A percentile compares a stretch with the other conserved stretches of the same genome.
These are phyloP conservation scores for Epichloe uncinata DNA, from an alignment of 2,329 filamentous ascomycete genomes.

Conservation along the genomic window DNA sequence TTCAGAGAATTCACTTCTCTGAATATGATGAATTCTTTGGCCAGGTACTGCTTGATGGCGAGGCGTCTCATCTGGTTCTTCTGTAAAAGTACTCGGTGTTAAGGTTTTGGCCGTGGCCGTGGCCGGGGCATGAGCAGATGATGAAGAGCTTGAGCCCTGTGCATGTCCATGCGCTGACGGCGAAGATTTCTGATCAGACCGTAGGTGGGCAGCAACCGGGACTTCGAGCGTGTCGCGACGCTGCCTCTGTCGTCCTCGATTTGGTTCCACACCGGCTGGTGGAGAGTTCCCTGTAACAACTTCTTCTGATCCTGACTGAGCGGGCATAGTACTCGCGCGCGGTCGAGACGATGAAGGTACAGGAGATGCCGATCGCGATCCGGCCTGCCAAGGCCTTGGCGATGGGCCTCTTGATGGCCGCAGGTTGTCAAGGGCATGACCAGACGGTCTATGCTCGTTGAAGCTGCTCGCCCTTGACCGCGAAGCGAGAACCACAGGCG, in stretches of 20 bases:
- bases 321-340: conserved; percentile 7
- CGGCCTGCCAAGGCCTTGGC: not conserved
- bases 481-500: conserved; percentile 12
- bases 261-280: not conserved
- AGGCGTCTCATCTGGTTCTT: not conserved
- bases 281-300: not conserved
- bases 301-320: not conserved
- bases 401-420: conserved; percentile 2
- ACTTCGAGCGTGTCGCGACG: conserved; percentile 9
- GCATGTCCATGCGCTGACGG: not conserved
- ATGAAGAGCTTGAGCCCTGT: not conserved
- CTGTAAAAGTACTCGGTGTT: not conserved
- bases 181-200: not conserved
- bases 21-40: no score
- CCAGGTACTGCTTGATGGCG: no score
- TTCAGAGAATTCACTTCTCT: no score
- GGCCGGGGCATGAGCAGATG: not conserved
- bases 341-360: not conserved
- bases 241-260: conserved; percentile 4
- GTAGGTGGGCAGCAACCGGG: not conserved
- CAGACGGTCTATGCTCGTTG: conserved; percentile 5
- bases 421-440: conserved; percentile 1
- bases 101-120: not conserved
- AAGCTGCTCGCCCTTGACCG: conserved; percentile 26
- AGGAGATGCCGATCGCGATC: conserved; percentile 1